Evolutionary conservation across 352 stramenopile species (phyloP).

Genomic region (Phytophthora foliorum): DNA sequence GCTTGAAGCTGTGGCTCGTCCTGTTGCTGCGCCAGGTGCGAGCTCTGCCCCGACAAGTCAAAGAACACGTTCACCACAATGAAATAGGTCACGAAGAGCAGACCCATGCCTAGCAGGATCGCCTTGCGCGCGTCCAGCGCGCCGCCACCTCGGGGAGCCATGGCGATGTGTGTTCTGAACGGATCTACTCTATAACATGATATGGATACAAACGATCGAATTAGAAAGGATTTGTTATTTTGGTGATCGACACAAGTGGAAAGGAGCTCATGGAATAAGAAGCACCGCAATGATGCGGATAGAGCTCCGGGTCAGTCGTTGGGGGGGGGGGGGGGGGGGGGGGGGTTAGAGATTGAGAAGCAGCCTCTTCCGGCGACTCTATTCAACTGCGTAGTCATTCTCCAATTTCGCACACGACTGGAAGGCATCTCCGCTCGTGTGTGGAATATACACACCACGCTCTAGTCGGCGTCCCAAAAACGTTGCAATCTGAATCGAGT

Average conservation of each 20-base stretch:
- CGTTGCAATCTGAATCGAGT: neutral
- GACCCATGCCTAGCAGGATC: constrained; percentile 58
- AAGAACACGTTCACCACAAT: constrained; percentile 75
- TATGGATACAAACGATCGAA: constrained; percentile 18
- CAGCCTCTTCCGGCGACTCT: constrained; percentile 3
- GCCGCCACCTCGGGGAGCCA: constrained; percentile 27
- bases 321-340: too few species aligned
- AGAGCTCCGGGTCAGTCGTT: neutral
- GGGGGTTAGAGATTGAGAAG: neutral
- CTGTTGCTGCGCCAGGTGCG: constrained; percentile 13
- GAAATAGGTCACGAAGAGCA: constrained; percentile 78
- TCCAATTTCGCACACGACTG: constrained; percentile 30
- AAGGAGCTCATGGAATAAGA: neutral
- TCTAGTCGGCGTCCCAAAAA: constrained; percentile 19
- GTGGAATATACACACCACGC: constrained; percentile 33
- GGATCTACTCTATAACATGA: constrained; percentile 6
- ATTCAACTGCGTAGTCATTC: constrained; percentile 12
- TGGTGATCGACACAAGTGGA: neutral
- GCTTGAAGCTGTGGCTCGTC: constrained; percentile 8
- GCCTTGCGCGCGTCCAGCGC: constrained; percentile 60
- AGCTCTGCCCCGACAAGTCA: constrained; percentile 40
- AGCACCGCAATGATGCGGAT: neutral
- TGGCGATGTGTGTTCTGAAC: constrained; percentile 19
- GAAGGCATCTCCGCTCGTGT: constrained; percentile 17
- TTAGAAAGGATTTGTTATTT: constrained; percentile 4